A percentile compares a stretch with the other conserved stretches of the same genome.
These are phyloP conservation scores for Penicillium sp. DNA, from an alignment of 2,329 filamentous ascomycete species.

Conservation along the genomic window DNA sequence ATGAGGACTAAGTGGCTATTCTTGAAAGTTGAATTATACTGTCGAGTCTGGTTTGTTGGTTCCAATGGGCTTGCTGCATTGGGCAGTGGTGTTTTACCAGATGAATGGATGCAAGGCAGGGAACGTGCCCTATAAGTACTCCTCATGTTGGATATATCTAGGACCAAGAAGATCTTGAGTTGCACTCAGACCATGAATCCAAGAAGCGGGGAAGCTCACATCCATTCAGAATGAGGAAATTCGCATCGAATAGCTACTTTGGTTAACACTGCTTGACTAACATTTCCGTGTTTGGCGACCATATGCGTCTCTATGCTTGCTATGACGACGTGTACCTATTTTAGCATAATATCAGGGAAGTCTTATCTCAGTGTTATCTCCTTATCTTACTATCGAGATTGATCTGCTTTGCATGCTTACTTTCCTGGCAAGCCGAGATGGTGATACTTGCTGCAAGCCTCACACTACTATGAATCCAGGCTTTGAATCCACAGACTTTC, in stretches of 20 bases:
- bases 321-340: neutral
- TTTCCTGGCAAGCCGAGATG: neutral
- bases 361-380: neutral
- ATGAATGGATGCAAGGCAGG: neutral
- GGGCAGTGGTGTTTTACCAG: neutral
- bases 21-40: neutral
- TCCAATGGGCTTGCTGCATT: neutral
- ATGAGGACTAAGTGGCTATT: neutral
- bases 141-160: neutral
- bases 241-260: conserved; percentile 16
- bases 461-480: neutral
- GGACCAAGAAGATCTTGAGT: conserved; percentile 1
- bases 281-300: conserved; percentile 28
- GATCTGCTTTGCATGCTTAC: neutral
- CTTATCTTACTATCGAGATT: neutral
- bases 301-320: conserved; percentile 15
- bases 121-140: conserved; percentile 11
- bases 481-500: neutral
- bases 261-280: conserved; percentile 12
- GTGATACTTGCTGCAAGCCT: neutral
- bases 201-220: conserved; percentile 18
- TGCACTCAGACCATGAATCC: conserved; percentile 7
- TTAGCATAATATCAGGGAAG: neutral
- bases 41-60: neutral
- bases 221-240: conserved; percentile 3